A percentile compares a stretch with the other conserved stretches of the same genome.
Conservation (phyloP, 805 yeast genomes). For the Clavispora carvajalis region DNA sequence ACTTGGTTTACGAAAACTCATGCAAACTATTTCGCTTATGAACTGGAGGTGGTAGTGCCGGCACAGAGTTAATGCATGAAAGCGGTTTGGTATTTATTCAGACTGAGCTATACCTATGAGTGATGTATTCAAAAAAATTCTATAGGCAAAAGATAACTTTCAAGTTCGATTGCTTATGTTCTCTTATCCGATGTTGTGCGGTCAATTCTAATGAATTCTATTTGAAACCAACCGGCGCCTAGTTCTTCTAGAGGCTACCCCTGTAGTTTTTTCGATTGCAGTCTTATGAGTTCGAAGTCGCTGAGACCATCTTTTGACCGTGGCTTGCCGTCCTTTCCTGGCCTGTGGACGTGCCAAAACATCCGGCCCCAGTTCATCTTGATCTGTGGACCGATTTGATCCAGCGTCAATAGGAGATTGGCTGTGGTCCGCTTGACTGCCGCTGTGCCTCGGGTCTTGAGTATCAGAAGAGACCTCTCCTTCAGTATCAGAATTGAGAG, state of each 20-base stretch:
- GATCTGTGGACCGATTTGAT: not conserved
- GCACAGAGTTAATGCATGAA: no score
- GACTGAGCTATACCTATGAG: no score
- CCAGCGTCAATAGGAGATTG: not conserved
- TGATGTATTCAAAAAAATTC: no score
- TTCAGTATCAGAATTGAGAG: no score
- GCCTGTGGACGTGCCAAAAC: not conserved
- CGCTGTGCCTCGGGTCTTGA: no score
- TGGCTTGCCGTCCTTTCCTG: not conserved
- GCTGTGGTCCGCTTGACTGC: no score
- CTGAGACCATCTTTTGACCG: not conserved
- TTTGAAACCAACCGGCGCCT: not conserved
- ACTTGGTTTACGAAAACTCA: slow-evolving; percentile 30
- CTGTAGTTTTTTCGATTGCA: not conserved
- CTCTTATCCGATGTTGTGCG: no score
- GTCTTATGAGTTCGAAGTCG: not conserved
- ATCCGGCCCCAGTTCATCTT: not conserved
- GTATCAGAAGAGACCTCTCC: no score
- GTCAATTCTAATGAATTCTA: not conserved
- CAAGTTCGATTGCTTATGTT: no score
- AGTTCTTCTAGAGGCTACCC: not conserved
- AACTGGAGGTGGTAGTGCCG: no score
- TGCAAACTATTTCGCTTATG: slow-evolving; percentile 24
- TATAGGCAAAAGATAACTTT: no score
- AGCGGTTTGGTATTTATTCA: no score